These are phyloP conservation scores for Fagus sylvatica DNA, from an alignment of 306 rosid species.

Conservation along the genomic window DNA sequence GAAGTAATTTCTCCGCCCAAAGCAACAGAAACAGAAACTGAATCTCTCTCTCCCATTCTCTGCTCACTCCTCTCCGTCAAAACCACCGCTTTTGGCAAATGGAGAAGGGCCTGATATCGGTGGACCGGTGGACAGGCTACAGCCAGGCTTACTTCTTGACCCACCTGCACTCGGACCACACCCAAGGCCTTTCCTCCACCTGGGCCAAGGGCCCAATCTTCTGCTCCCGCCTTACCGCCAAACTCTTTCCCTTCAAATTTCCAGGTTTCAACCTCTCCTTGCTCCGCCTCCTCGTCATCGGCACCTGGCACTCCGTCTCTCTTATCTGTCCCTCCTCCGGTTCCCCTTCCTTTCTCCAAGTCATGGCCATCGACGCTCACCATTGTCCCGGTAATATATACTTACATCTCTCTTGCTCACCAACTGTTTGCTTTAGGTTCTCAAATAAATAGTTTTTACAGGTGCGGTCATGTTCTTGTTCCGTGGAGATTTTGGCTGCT, in stretches of 20 bases:
- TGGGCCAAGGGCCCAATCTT: constrained; percentile 65
- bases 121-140: constrained; percentile 59
- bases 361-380: constrained; percentile 64
- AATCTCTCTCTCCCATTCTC: neutral
- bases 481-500: constrained; percentile 68
- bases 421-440: constrained; percentile 29
- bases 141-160: constrained; percentile 71
- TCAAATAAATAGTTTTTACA: neutral
- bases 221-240: constrained; percentile 71
- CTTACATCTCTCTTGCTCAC: neutral
- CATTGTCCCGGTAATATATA: constrained; percentile 59
- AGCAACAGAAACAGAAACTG: neutral
- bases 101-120: constrained; percentile 59
- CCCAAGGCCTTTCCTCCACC: constrained; percentile 54
- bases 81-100: constrained; percentile 14
- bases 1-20: neutral
- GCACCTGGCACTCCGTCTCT: constrained; percentile 45
- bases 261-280: constrained; percentile 57
- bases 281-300: constrained; percentile 49
- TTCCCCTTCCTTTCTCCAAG: constrained; percentile 25
- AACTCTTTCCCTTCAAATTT: constrained; percentile 60
- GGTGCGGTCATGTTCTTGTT: constrained; percentile 70
- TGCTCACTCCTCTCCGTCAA: neutral
- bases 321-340: constrained; percentile 42
- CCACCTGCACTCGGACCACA: constrained; percentile 81